A percentile compares a stretch with the other conserved stretches of the same genome.
These are phyloP conservation scores for Suhomyces canberraensis DNA, from an alignment of 805 yeast species.

Conservation along the genomic window DNA sequence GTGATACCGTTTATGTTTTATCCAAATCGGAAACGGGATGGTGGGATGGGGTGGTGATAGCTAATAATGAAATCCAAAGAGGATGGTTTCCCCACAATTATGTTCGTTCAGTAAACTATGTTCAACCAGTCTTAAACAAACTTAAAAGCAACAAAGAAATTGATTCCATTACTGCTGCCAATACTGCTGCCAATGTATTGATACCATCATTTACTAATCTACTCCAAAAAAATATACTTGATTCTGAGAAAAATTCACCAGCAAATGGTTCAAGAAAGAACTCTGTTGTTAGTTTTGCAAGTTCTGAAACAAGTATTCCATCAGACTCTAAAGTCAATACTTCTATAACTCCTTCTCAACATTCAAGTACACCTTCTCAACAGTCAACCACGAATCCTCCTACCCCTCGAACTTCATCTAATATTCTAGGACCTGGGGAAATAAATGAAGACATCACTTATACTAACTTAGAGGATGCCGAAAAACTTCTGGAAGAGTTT, in stretches of 20 bases:
- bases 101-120: slow-evolving; percentile 46
- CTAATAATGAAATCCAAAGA: slow-evolving; percentile 44
- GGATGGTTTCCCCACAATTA: slow-evolving; percentile 86
- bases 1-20: slow-evolving; percentile 71
- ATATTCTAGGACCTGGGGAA: slow-evolving; percentile 10
- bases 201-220: slow-evolving; percentile 39
- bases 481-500: slow-evolving; percentile 22
- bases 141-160: slow-evolving; percentile 38
- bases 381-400: background rate
- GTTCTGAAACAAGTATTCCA: slow-evolving; percentile 35
- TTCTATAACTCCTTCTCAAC: slow-evolving; percentile 21
- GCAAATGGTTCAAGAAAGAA: slow-evolving; percentile 40
- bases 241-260: slow-evolving; percentile 30
- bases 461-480: slow-evolving; percentile 27
- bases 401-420: slow-evolving; percentile 11
- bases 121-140: slow-evolving; percentile 38
- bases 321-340: slow-evolving; percentile 24
- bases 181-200: slow-evolving; percentile 44
- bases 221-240: slow-evolving; percentile 34
- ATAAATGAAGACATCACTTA: slow-evolving; percentile 12
- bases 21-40: slow-evolving; percentile 63
- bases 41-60: slow-evolving; percentile 76
- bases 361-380: slow-evolving; percentile 2
- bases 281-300: slow-evolving; percentile 49
- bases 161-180: slow-evolving; percentile 44